These are phyloP conservation scores for Calonectria ilicicola DNA, from an alignment of 2,329 filamentous ascomycete genomes.

Conservation along the genomic window DNA sequence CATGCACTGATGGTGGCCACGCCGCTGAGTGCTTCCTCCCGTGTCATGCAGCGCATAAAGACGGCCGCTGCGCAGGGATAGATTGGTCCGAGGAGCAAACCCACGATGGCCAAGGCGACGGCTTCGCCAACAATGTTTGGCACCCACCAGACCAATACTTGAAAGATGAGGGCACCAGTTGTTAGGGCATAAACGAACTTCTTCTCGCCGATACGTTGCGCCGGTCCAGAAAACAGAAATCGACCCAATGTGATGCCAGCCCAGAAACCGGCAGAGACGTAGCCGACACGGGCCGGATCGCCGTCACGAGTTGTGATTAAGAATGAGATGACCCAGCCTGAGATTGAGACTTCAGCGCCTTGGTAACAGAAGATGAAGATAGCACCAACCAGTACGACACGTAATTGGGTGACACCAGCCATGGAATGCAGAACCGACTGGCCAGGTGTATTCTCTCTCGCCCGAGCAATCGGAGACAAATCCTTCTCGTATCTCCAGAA, in stretches of 20 bases:
- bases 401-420: slow-evolving; percentile 61
- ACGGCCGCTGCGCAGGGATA: slow-evolving; percentile 80
- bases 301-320: slow-evolving; percentile 79
- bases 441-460: slow-evolving; percentile 34
- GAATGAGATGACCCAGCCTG: slow-evolving; percentile 89
- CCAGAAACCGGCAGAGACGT: slow-evolving; percentile 81
- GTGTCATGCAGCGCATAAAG: slow-evolving; percentile 70
- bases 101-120: slow-evolving; percentile 76
- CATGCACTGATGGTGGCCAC: slow-evolving; percentile 78
- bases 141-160: slow-evolving; percentile 83
- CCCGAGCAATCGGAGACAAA: slow-evolving; percentile 50
- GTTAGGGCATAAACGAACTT: slow-evolving; percentile 74
- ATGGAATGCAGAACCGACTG: slow-evolving; percentile 54
- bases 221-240: slow-evolving; percentile 76
- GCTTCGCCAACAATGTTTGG: slow-evolving; percentile 80
- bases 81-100: slow-evolving; percentile 81
- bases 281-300: slow-evolving; percentile 78
- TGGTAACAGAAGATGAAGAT: slow-evolving; percentile 90
- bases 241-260: slow-evolving; percentile 81
- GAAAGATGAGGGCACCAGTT: slow-evolving; percentile 72
- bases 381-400: slow-evolving; percentile 78
- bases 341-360: slow-evolving; percentile 85
- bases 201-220: slow-evolving; percentile 77
- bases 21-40: slow-evolving; percentile 70
- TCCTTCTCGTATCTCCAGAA: slow-evolving; percentile 80